Conservation (phyloP, 768 basidiomycete species). For the Pseudohyphozyma bogoriensis region DNA sequence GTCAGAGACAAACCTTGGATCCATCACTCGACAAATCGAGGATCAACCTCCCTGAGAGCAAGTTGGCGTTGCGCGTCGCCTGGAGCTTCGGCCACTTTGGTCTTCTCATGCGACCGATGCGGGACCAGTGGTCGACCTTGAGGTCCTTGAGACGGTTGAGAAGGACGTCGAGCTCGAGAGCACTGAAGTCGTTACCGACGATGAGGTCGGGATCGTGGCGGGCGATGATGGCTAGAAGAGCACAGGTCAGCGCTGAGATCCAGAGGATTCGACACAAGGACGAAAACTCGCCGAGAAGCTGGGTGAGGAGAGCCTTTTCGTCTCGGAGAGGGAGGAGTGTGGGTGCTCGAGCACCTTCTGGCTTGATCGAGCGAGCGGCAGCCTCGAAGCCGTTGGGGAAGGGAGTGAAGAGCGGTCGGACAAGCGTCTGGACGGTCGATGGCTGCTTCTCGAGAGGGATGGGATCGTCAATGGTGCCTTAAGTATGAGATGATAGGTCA, state of each 20-base stretch:
- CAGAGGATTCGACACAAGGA: not conserved
- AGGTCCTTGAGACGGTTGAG: conserved; percentile 82
- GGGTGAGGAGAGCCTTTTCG: conserved; percentile 76
- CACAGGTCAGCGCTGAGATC: not conserved
- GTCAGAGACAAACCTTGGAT: conserved; percentile 61
- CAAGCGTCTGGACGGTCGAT: conserved; percentile 73
- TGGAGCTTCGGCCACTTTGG: conserved; percentile 64
- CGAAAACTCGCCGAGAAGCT: conserved; percentile 53
- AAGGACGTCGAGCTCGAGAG: conserved; percentile 85
- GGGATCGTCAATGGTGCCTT: conserved; percentile 81
- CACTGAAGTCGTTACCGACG: conserved; percentile 87
- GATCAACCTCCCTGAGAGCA: conserved; percentile 72
- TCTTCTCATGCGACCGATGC: conserved; percentile 79
- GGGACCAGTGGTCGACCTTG: conserved; percentile 86
- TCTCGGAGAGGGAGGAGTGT: conserved; percentile 62
- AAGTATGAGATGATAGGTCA: not conserved
- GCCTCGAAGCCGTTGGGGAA: conserved; percentile 45
- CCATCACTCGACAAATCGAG: conserved; percentile 92
- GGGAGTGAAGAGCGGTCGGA: conserved; percentile 72
- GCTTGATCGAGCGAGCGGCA: conserved; percentile 35
- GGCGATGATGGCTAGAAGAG: conserved; percentile 53
- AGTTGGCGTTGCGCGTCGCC: conserved; percentile 71
- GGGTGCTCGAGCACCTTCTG: conserved; percentile 42
- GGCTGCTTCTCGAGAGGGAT: conserved; percentile 79
- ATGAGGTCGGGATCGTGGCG: conserved; percentile 89